A percentile compares a stretch with the other conserved stretches of the same genome.
phyloP scores from a whole-genome alignment of 805 yeast genomes.

The Candida xiaguanensis region DNA sequence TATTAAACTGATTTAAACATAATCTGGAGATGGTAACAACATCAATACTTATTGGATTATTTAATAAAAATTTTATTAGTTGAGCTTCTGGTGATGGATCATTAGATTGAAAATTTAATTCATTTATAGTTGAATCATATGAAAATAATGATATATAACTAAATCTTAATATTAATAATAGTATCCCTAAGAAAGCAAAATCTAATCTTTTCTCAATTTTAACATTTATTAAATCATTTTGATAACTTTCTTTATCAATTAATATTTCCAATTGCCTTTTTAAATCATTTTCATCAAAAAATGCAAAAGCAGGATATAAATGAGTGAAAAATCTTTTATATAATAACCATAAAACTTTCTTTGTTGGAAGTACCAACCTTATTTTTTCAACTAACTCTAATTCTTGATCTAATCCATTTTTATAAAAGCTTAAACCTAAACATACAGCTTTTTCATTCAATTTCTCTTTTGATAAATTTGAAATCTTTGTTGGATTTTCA shows the following conservation, averaged over 20 bases:
- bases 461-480: neutral
- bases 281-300: constrained; percentile 35
- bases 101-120: constrained; percentile 17
- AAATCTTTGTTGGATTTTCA: neutral
- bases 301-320: constrained; percentile 44
- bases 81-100: constrained; percentile 23
- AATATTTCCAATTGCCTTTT: constrained; percentile 12
- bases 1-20: constrained; percentile 35
- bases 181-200: constrained; percentile 29
- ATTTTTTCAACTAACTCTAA: constrained; percentile 26
- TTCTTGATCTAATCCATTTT: constrained; percentile 25
- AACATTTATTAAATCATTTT: constrained; percentile 21
- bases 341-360: constrained; percentile 33
- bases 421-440: constrained; percentile 26
- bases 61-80: constrained; percentile 23
- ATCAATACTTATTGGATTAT: constrained; percentile 29
- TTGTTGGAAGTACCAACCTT: constrained; percentile 32
- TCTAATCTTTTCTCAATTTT: constrained; percentile 27
- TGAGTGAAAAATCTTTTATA: constrained; percentile 38
- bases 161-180: constrained; percentile 30
- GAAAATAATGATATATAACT: constrained; percentile 32
- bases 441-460: constrained; percentile 14
- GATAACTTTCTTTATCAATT: constrained; percentile 11
- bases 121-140: constrained; percentile 23
- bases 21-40: constrained; percentile 27